Evolutionary conservation across 2,329 filamentous ascomycete species (phyloP).

Genomic region (Pseudocercospora vitis): DNA sequence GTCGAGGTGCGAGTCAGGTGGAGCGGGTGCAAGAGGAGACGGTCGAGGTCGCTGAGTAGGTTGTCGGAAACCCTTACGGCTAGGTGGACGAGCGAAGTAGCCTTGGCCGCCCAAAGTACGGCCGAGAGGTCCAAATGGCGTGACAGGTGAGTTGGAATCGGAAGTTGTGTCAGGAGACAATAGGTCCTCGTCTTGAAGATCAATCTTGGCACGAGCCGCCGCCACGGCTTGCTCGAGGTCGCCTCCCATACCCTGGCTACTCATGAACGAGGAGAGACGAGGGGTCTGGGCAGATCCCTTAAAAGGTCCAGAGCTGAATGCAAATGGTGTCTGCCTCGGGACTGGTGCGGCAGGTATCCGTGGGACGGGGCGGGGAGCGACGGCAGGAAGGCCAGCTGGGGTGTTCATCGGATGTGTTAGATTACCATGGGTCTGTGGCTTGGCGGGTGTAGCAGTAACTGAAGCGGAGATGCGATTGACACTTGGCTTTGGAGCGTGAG

Average conservation of each 20-base stretch:
- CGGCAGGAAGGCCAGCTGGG: constrained; percentile 17
- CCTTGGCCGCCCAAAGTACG: constrained; percentile 23
- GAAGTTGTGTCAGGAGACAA: constrained; percentile 27
- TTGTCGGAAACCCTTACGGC: constrained; percentile 34
- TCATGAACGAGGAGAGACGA: constrained; percentile 42
- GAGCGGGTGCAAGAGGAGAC: constrained; percentile 33
- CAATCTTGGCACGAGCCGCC: constrained; percentile 26
- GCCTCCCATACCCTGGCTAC: constrained; percentile 46
- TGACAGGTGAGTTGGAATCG: constrained; percentile 28
- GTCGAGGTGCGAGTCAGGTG: constrained; percentile 20
- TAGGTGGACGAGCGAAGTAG: constrained; percentile 27
- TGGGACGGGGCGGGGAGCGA: constrained; percentile 19
- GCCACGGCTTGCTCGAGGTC: constrained; percentile 36
- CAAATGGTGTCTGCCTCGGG: constrained; percentile 6
- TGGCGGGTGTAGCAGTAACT: constrained; percentile 22
- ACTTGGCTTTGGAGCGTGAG: constrained; percentile 22
- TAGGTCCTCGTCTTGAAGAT: constrained; percentile 32
- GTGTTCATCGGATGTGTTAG: constrained; percentile 37
- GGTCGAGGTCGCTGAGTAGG: constrained; percentile 34
- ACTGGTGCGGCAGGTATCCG: constrained; percentile 20
- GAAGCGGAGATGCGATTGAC: constrained; percentile 20
- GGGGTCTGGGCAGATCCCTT: constrained; percentile 44
- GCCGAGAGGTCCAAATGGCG: constrained; percentile 19
- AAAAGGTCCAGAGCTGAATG: constrained; percentile 29
- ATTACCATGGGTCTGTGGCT: constrained; percentile 16